Evolutionary conservation across 768 basidiomycete genomes (phyloP).

Genomic region (Strobilomyces dryophilus): DNA sequence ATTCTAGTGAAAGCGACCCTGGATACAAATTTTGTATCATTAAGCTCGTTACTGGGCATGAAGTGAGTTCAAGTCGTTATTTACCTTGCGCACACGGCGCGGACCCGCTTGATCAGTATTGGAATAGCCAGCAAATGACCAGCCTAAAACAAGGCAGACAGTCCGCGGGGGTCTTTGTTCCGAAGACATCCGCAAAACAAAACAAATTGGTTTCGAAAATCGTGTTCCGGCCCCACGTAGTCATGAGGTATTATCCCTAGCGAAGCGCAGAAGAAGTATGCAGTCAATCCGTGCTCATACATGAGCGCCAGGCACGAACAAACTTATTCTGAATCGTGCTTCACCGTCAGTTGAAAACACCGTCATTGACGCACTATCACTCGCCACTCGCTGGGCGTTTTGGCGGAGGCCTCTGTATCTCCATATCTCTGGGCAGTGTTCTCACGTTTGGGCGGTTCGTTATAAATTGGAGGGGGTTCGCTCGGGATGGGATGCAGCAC

Average conservation of each 20-base stretch:
- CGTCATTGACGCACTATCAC: not conserved
- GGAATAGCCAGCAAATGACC: not conserved
- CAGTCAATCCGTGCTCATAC: not conserved
- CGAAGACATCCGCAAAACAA: not conserved
- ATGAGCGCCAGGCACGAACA: not conserved
- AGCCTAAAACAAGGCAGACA: not conserved
- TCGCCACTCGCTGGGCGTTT: not conserved
- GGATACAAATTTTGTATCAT: too few relatives aligned
- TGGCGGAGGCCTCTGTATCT: not conserved
- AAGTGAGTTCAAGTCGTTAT: too few relatives aligned
- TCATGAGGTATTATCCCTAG: too few relatives aligned
- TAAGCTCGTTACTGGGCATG: too few relatives aligned
- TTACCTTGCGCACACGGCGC: too few relatives aligned
- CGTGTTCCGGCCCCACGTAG: not conserved
- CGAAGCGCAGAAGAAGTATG: not conserved
- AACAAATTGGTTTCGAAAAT: not conserved
- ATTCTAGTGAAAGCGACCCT: too few relatives aligned
- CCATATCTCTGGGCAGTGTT: not conserved
- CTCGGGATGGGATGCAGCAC: not conserved
- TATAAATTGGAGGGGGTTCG: constrained; percentile 7
- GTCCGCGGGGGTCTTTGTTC: too few relatives aligned
- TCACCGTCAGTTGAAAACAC: not conserved
- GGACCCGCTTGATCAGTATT: too few relatives aligned
- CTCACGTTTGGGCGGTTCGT: not conserved
- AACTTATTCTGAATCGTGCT: not conserved